These are phyloP conservation scores for Pezicula rhizophila DNA, from an alignment of 2,329 filamentous ascomycete genomes.

Conservation along the genomic window DNA sequence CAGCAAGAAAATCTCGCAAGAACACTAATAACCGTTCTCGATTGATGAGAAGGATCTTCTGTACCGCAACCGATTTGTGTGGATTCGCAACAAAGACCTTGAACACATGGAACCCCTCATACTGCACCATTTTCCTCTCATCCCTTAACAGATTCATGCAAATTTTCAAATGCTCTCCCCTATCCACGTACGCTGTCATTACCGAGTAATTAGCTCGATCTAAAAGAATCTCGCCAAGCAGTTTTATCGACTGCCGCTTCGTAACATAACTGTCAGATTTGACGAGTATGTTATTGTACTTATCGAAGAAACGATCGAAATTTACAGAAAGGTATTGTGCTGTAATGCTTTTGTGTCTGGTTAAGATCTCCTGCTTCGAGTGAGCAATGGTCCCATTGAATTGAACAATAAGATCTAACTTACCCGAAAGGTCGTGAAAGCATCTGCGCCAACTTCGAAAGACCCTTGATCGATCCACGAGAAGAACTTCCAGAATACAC, in stretches of 20 bases:
- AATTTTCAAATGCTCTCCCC: conserved; percentile 92
- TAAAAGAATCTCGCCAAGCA: conserved; percentile 88
- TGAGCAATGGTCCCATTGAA: background rate
- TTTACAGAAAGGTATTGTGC: conserved; percentile 83
- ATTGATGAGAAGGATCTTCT: conserved; percentile 95
- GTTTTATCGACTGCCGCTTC: conserved; percentile 95
- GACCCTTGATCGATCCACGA: conserved; percentile 94
- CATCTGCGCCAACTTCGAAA: conserved; percentile 95
- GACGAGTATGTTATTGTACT: conserved; percentile 81
- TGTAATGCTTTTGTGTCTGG: conserved; percentile 87
- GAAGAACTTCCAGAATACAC: conserved; percentile 96
- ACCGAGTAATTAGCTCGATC: conserved; percentile 96
- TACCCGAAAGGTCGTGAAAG: conserved; percentile 95
- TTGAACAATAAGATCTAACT: conserved; percentile 20
- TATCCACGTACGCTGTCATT: conserved; percentile 96
- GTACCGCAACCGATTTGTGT: conserved; percentile 93
- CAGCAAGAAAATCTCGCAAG: conserved; percentile 84
- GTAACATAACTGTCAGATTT: conserved; percentile 96
- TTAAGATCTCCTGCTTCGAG: conserved; percentile 72
- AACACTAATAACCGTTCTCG: conserved; percentile 85
- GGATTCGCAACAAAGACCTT: conserved; percentile 99
- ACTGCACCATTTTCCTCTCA: conserved; percentile 98
- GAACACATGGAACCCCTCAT: conserved; percentile 98
- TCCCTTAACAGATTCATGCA: conserved; percentile 96
- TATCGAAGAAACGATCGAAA: conserved; percentile 87